phyloP scores from a whole-genome alignment of 2,329 filamentous ascomycete genomes.

The Mycogone perniciosa region DNA sequence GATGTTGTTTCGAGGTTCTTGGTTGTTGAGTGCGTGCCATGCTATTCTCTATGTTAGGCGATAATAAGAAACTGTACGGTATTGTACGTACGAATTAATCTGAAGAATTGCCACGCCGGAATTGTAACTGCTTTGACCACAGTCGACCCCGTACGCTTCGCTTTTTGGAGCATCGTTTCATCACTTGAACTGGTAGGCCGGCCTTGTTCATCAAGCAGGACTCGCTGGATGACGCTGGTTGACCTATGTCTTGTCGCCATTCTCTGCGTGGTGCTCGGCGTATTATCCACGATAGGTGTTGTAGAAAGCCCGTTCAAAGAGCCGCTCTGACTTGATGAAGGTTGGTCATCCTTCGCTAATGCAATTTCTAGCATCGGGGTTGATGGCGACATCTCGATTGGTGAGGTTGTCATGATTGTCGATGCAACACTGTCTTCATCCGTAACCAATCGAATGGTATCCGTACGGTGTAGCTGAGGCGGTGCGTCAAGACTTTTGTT shows the following conservation, averaged over 20 bases:
- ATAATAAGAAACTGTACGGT: neutral
- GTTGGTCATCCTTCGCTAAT: neutral
- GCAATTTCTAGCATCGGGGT: slow-evolving; percentile 2
- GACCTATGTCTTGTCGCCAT: slow-evolving; percentile 39
- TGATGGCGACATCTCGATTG: slow-evolving; percentile 24
- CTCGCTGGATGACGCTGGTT: slow-evolving; percentile 56
- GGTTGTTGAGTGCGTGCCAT: slow-evolving; percentile 66
- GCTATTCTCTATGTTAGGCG: slow-evolving; percentile 46
- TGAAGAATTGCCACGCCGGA: slow-evolving; percentile 97
- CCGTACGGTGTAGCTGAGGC: slow-evolving; percentile 23
- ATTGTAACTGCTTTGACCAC: slow-evolving; percentile 80
- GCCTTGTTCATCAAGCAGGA: slow-evolving; percentile 47
- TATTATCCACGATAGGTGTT: neutral
- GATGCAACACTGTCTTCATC: slow-evolving; percentile 27
- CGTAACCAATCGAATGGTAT: slow-evolving; percentile 30
- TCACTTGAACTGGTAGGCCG: slow-evolving; percentile 38
- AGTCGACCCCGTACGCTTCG: slow-evolving; percentile 40
- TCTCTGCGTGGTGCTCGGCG: neutral
- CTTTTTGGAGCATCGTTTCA: slow-evolving; percentile 36
- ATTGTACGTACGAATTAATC: slow-evolving; percentile 67
- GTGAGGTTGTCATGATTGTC: slow-evolving; percentile 29
- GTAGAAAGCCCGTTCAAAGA: neutral
- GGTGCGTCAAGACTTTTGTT: slow-evolving; percentile 21
- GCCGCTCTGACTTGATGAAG: neutral
- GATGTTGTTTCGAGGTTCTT: slow-evolving; percentile 56